phyloP scores from a whole-genome alignment of 2,329 filamentous ascomycete species.

The Teratosphaeria nubilosa region DNA sequence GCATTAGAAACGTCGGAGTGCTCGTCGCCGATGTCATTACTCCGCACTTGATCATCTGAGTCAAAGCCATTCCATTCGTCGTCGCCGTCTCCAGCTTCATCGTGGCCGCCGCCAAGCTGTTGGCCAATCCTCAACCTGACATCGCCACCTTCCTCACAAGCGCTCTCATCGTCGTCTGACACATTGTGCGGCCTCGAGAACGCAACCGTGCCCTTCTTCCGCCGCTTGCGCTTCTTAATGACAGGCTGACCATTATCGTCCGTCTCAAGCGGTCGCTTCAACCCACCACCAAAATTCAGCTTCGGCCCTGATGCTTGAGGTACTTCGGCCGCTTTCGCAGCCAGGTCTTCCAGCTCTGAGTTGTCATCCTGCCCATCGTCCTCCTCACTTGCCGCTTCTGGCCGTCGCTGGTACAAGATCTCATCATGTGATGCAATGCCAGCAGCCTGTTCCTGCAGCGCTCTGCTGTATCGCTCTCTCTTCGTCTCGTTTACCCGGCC shows the following conservation, averaged over 20 bases:
- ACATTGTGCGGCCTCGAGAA: constrained; percentile 16
- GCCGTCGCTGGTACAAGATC: constrained; percentile 41
- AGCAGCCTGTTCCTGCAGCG: constrained; percentile 50
- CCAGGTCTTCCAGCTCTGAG: not conserved
- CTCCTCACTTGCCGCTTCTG: constrained; percentile 6
- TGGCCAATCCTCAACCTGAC: constrained; percentile 1
- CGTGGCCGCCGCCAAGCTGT: constrained; percentile 14
- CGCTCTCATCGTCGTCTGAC: constrained; percentile 14
- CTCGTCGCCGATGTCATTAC: not conserved
- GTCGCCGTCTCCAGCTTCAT: not conserved
- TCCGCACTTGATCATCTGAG: constrained; percentile 10
- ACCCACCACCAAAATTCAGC: constrained; percentile 54
- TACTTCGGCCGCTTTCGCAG: not conserved
- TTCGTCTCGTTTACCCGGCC: constrained; percentile 64
- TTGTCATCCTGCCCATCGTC: constrained; percentile 2
- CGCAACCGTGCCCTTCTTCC: constrained; percentile 29
- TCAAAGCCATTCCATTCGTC: constrained; percentile 5
- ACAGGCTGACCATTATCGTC: constrained; percentile 72
- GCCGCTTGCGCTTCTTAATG: constrained; percentile 66
- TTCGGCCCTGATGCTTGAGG: not conserved
- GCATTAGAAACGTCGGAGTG: not conserved
- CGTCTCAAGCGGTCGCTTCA: constrained; percentile 77
- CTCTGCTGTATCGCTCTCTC: constrained; percentile 54
- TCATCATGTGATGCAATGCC: constrained; percentile 48
- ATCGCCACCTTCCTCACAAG: constrained; percentile 19